phyloP scores from a whole-genome alignment of 164 flowering plant species.

The Euptelea pleiosperma region DNA sequence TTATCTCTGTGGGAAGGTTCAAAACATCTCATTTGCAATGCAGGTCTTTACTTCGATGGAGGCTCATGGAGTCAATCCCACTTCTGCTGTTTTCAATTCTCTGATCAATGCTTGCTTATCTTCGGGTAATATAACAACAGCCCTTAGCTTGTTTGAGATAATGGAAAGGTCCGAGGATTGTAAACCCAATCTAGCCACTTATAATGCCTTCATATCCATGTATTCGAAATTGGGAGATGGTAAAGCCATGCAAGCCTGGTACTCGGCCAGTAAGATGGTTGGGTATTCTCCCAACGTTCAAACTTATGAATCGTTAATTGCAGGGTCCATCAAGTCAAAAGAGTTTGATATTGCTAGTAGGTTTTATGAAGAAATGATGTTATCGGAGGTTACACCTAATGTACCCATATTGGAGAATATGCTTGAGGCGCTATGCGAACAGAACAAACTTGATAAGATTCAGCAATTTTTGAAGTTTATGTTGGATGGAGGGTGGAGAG shows the following conservation, averaged over 20 bases:
- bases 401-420: slow-evolving; percentile 27
- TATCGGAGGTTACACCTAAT: slow-evolving; percentile 32
- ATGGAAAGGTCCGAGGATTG: slow-evolving; percentile 40
- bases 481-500: slow-evolving; percentile 23
- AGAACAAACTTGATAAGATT: slow-evolving; percentile 17
- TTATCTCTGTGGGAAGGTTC: slow-evolving; percentile 36
- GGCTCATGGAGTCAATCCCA: slow-evolving; percentile 35
- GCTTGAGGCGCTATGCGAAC: slow-evolving; percentile 34
- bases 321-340: slow-evolving; percentile 31
- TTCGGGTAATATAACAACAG: slow-evolving; percentile 31
- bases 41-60: slow-evolving; percentile 43
- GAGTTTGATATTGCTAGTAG: slow-evolving; percentile 33
- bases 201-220: slow-evolving; percentile 37
- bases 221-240: slow-evolving; percentile 37
- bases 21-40: slow-evolving; percentile 33
- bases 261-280: slow-evolving; percentile 29
- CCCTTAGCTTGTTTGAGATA: slow-evolving; percentile 53
- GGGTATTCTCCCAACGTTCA: slow-evolving; percentile 35
- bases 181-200: slow-evolving; percentile 43
- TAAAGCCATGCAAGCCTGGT: slow-evolving; percentile 40
- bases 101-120: slow-evolving; percentile 37
- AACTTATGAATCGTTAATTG: slow-evolving; percentile 40
- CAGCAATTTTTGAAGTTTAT: slow-evolving; percentile 28
- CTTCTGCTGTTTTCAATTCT: slow-evolving; percentile 41
- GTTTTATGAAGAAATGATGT: slow-evolving; percentile 38